These are phyloP conservation scores for Sequoia sempervirens DNA, from an alignment of 75 land plant species.

Conservation along the genomic window DNA sequence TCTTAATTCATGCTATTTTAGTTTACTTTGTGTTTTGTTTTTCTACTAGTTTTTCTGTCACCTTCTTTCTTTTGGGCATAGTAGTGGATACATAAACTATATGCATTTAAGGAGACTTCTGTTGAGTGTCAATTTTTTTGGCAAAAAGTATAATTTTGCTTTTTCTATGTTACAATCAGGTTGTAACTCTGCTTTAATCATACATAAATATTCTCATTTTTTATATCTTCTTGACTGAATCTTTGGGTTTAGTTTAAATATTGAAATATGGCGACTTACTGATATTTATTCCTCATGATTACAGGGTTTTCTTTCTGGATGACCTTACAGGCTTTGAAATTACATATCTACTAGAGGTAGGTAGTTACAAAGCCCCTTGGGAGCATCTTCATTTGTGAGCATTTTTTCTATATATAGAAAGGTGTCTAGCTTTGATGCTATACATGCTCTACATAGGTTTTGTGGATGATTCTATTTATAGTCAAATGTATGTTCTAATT, in stretches of 20 bases:
- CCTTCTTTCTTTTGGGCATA: neutral
- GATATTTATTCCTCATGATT: neutral
- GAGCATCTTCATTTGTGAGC: neutral
- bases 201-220: neutral
- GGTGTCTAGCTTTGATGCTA: neutral
- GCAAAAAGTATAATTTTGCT: neutral
- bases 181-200: neutral
- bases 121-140: neutral
- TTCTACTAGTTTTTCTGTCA: neutral
- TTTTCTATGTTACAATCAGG: neutral
- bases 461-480: neutral
- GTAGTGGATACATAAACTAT: neutral
- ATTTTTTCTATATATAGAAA: neutral
- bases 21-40: neutral
- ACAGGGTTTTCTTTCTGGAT: conserved; percentile 97
- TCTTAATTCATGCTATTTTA: neutral
- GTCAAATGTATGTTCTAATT: neutral
- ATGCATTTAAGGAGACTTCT: neutral
- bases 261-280: neutral
- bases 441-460: neutral
- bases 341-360: conserved; percentile 89
- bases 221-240: neutral
- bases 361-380: neutral
- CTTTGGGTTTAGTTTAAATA: neutral
- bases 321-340: conserved; percentile 98